Evolutionary conservation across 257 asterid genomes (phyloP).

Genomic region (Rubia yunnanensis): DNA sequence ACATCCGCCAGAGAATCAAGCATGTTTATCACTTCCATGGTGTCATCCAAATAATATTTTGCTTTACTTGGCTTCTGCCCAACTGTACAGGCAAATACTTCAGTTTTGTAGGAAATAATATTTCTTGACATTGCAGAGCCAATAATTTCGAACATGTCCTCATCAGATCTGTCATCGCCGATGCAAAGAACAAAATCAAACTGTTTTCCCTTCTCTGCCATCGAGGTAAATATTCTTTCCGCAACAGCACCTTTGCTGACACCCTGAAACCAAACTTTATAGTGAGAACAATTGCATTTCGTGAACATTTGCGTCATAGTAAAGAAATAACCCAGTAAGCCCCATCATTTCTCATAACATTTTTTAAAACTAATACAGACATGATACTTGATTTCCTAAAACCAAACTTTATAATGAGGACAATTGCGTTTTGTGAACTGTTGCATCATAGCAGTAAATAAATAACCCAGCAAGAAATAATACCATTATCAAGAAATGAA

Average conservation of each 20-base stretch:
- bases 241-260: conserved; percentile 78
- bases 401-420: no score
- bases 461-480: no score
- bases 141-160: conserved; percentile 78
- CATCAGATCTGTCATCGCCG: conserved; percentile 91
- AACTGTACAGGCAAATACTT: conserved; percentile 79
- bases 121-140: conserved; percentile 45
- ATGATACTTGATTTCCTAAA: background rate
- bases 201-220: conserved; percentile 44
- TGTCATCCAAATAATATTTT: conserved; percentile 73
- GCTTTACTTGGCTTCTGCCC: conserved; percentile 93
- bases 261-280: conserved; percentile 33
- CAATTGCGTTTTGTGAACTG: no score
- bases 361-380: background rate
- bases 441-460: no score
- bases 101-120: conserved; percentile 45
- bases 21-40: conserved; percentile 66
- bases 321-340: background rate
- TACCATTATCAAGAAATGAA: background rate
- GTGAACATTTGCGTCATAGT: background rate
- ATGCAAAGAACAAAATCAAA: conserved; percentile 81
- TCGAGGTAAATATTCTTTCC: conserved; percentile 64
- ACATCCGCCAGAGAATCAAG: conserved; percentile 82
- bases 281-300: background rate
- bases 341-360: background rate